Evolutionary conservation across 2,329 filamentous ascomycete species (phyloP), one percentile per base, ranked within the genome.

Genomic region (Cytospora leucostoma): DNA sequence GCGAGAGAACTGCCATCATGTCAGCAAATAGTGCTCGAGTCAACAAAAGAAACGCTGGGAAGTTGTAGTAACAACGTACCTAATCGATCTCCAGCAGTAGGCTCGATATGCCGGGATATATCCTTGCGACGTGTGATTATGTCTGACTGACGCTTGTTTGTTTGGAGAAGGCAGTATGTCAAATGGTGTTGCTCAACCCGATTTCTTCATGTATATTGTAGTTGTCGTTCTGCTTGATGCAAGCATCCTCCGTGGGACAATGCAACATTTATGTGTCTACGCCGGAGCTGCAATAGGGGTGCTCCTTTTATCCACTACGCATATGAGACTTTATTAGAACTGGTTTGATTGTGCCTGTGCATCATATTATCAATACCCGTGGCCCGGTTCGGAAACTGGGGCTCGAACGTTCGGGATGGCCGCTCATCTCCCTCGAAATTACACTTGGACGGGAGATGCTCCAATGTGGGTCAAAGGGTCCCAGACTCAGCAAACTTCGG

Each of bases 271-370:
- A 61, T 61, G 51, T 61, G 40, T 21, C 47, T 13, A 34, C 38
- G 10, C 27, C n/a, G 51, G 40, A 32, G 47, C 40, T 34, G 49
- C 21, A 49, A 61, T 55, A 55, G 51, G 51, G 51, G 51, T 40
- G n/a, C 32, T 33, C 51, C 33, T 19, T 34, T 50, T 61, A 27
- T 21, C 40, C 33, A 37, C 59, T 38, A 44, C 40, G 53, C 32
- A 52, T 55, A 61, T 61, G 37, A 61, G 33, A 13, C 40, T n/a
- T 49, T 33, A 55, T n/a, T 61, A 38, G 34, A 34, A 40, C 19
- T 53, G 49, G 59, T 61, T 61, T 61, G 51, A 55, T 61, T 61
- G 40, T 61, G 51, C 59, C 49, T 17, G 37, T 61, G 53, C 58
- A 61, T 61, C 47, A 55, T 61, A 55, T 8, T 34, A 40, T 49